Base-by-base conservation (phyloP, 202 grass and related monocot species). In the Musa balbisiana region DNA sequence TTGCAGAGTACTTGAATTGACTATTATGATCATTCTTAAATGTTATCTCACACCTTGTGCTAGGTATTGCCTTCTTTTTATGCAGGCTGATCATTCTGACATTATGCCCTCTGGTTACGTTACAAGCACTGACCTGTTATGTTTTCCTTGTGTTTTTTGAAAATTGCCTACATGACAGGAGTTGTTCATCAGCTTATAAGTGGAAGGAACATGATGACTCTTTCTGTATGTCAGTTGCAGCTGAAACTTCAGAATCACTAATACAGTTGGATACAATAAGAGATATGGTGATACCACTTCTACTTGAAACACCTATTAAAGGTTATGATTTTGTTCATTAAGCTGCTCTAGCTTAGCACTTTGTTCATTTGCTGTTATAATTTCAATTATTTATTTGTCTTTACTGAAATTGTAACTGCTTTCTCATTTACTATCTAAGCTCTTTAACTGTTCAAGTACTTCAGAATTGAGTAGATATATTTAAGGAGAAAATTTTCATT, bases 171-270 rank as follows among this genome's bases (percentile, higher is more conserved):
- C 43, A 60, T 58, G 87, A 79, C 88, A 97, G 93, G 60, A 82
- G 73, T 83, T 87, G 88, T 77, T 79, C 81, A 23, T 76, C 69
- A 69, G 64, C 58, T 53, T 26, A 78, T 49, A 23, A 72, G 52
- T 71, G 49, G 54, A 67, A 79, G 58, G 78, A 86, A 49, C 72
- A 80, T 75, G 80, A 77, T 64, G 71, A 76, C 58, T 70, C 70
- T 78, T 88, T 87, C 77, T 97, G 90, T 75, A 76, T 97, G 86
- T 53, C 82, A 68, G 79, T 91, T 51, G 80, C 82, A 76, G 85
- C 72, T 77, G 83, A 84, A 64, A 76, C 74, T 27, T 75, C 80
- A 49, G 75, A 83, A 51, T 81, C 64, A 2, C 62, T 52, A 17
- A 72, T 60, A 81, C 80, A 87, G 56, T 77, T 97, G 81, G 88